Conservation (phyloP, 495 filamentous ascomycete species). For the Hypoxylon subgilvum region DNA sequence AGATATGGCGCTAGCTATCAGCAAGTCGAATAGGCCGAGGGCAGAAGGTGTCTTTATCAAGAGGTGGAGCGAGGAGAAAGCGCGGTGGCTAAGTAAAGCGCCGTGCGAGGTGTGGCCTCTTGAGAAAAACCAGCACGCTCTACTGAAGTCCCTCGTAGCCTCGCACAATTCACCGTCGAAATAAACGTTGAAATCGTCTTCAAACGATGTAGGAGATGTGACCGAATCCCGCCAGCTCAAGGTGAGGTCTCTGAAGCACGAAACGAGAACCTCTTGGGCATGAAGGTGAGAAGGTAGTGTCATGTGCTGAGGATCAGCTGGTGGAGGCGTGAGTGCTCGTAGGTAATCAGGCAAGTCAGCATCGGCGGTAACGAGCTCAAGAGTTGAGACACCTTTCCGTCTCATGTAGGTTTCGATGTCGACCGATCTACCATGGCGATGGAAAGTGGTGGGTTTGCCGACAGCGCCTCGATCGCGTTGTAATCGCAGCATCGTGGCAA, state of each 20-base stretch:
- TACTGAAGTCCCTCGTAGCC: slow-evolving; percentile 33
- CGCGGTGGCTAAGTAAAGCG: slow-evolving; percentile 27
- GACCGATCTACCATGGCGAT: slow-evolving; percentile 37
- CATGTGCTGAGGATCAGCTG: slow-evolving; percentile 23
- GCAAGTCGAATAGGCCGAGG: slow-evolving; percentile 28
- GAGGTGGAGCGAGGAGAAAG: slow-evolving; percentile 25
- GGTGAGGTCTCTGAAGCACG: slow-evolving; percentile 28
- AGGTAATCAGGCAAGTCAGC: slow-evolving; percentile 36
- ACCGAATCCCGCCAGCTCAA: slow-evolving; percentile 22
- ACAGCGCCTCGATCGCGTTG: slow-evolving; percentile 40
- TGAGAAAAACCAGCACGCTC: slow-evolving; percentile 35
- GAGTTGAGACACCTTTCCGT: slow-evolving; percentile 39
- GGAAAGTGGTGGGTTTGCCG: slow-evolving; percentile 39
- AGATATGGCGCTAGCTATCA: slow-evolving; percentile 31
- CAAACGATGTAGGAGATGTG: slow-evolving; percentile 16
- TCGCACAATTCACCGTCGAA: slow-evolving; percentile 34
- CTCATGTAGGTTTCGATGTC: slow-evolving; percentile 42
- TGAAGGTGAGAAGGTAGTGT: slow-evolving; percentile 30
- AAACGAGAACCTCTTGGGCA: slow-evolving; percentile 35
- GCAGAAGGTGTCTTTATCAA: slow-evolving; percentile 24
- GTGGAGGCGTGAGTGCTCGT: slow-evolving; percentile 41
- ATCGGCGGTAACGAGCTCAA: slow-evolving; percentile 34
- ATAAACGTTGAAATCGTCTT: slow-evolving; percentile 21
- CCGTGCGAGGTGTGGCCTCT: slow-evolving; percentile 19
- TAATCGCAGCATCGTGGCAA: slow-evolving; percentile 38